A percentile compares a stretch with the other conserved stretches of the same genome.
Conservation (phyloP, 768 basidiomycete genomes). For the Psilocybe tampanensis region DNA sequence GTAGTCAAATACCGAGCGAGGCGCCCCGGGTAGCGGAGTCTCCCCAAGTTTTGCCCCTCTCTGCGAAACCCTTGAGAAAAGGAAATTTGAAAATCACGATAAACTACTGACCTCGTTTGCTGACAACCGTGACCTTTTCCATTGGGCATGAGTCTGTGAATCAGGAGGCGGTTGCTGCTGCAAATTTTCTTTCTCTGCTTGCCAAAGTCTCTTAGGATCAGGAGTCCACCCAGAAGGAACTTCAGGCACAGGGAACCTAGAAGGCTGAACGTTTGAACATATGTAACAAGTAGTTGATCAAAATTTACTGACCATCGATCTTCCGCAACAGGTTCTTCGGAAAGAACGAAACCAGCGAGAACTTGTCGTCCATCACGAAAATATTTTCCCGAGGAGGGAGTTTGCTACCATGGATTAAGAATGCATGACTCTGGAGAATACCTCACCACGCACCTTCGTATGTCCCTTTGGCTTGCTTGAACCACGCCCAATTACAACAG, state of each 20-base stretch:
- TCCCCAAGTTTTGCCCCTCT: slow-evolving; percentile 87
- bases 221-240: slow-evolving; percentile 86
- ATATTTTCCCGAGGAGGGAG: slow-evolving; percentile 29
- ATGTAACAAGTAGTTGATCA: background rate
- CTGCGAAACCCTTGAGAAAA: slow-evolving; percentile 39
- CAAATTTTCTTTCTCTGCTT: slow-evolving; percentile 51
- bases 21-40: slow-evolving; percentile 63
- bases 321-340: slow-evolving; percentile 66
- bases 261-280: slow-evolving; percentile 1
- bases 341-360: slow-evolving; percentile 74
- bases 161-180: slow-evolving; percentile 20
- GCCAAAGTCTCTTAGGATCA: slow-evolving; percentile 78
- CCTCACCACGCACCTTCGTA: slow-evolving; percentile 27
- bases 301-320: slow-evolving; percentile 59
- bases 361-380: slow-evolving; percentile 81
- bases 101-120: slow-evolving; percentile 68
- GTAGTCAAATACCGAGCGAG: slow-evolving; percentile 91
- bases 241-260: slow-evolving; percentile 83
- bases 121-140: slow-evolving; percentile 56
- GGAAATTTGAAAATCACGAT: slow-evolving; percentile 2
- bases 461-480: slow-evolving; percentile 21
- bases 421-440: background rate
- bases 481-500: slow-evolving; percentile 43
- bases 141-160: slow-evolving; percentile 43
- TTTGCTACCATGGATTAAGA: background rate